A percentile compares a stretch with the other conserved stretches of the same genome.
These are phyloP conservation scores for Colletotrichum nymphaeae DNA, from an alignment of 2,329 filamentous ascomycete species.

Conservation along the genomic window DNA sequence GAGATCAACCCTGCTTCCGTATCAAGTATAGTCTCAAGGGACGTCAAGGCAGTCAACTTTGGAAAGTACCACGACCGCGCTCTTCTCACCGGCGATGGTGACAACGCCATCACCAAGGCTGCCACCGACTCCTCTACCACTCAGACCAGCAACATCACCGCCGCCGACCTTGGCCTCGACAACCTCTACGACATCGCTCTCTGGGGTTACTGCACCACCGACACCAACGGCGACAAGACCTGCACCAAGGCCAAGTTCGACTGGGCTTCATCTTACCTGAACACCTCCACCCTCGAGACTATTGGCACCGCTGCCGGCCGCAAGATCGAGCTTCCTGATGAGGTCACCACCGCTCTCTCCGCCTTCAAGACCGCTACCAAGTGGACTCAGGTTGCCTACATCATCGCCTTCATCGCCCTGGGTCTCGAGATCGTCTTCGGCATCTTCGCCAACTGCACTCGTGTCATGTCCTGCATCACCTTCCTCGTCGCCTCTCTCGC, in stretches of 20 bases:
- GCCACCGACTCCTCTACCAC: slow-evolving; percentile 37
- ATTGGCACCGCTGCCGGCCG: slow-evolving; percentile 60
- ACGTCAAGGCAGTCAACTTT: slow-evolving; percentile 44
- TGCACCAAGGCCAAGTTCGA: slow-evolving; percentile 80
- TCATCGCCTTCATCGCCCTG: slow-evolving; percentile 78
- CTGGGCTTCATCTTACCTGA: slow-evolving; percentile 81
- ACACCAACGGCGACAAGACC: slow-evolving; percentile 64
- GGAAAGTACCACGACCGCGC: slow-evolving; percentile 51
- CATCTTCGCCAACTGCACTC: slow-evolving; percentile 84
- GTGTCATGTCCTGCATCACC: slow-evolving; percentile 84
- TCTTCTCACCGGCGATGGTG: slow-evolving; percentile 36
- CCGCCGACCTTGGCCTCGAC: slow-evolving; percentile 69
- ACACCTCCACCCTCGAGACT: slow-evolving; percentile 70
- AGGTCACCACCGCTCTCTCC: slow-evolving; percentile 74
- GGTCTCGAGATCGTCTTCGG: slow-evolving; percentile 80
- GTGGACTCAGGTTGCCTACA: slow-evolving; percentile 87
- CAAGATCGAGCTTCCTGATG: slow-evolving; percentile 74
- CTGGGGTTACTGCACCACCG: slow-evolving; percentile 86
- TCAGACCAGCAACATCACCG: slow-evolving; percentile 63
- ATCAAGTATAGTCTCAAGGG: slow-evolving; percentile 30
- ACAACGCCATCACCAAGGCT: slow-evolving; percentile 41
- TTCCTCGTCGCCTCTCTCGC: slow-evolving; percentile 79
- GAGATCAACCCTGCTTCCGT: slow-evolving; percentile 56
- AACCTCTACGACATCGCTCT: slow-evolving; percentile 85
- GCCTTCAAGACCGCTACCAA: slow-evolving; percentile 79